A percentile compares a stretch with the other conserved stretches of the same genome.
phyloP scores from a whole-genome alignment of 768 basidiomycete species.

The Mycena metata region DNA sequence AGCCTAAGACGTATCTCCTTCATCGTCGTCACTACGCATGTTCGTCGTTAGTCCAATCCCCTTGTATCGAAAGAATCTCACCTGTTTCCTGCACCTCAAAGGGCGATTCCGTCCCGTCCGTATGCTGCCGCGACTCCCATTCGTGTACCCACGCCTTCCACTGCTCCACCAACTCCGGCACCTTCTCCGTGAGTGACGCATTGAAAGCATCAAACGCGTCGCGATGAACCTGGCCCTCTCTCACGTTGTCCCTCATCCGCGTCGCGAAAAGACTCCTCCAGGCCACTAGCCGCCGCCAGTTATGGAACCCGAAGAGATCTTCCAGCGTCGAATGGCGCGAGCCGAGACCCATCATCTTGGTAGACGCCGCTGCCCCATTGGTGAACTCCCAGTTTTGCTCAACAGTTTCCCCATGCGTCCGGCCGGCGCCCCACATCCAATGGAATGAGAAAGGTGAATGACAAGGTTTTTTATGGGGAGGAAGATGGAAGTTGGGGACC shows the following conservation, averaged over 20 bases:
- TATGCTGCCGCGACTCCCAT: slow-evolving; percentile 13
- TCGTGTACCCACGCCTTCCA: slow-evolving; percentile 4
- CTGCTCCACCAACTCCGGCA: background rate
- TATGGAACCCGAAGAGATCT: slow-evolving; percentile 3
- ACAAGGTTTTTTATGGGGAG: too few relatives aligned
- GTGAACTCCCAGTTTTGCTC: too few relatives aligned
- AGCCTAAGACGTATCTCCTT: background rate
- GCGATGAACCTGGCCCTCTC: slow-evolving; percentile 5
- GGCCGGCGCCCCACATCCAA: too few relatives aligned
- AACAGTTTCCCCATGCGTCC: too few relatives aligned
- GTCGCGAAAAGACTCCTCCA: slow-evolving; percentile 4
- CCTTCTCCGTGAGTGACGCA: background rate
- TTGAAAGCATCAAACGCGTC: slow-evolving; percentile 11
- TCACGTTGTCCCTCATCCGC: slow-evolving; percentile 8
- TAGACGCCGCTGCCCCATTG: too few relatives aligned
- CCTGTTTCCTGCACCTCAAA: slow-evolving; percentile 1
- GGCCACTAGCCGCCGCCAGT: slow-evolving; percentile 3
- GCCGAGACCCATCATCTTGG: background rate
- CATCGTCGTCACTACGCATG: slow-evolving; percentile 2
- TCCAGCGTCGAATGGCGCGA: slow-evolving; percentile 11
- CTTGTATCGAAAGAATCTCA: background rate
- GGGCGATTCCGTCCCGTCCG: too few relatives aligned
- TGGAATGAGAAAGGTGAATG: too few relatives aligned
- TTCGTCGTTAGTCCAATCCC: too few relatives aligned
- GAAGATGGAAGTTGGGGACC: too few relatives aligned